Base-by-base conservation (phyloP, 768 basidiomycete genomes). In the Serpula lacrymans region DNA sequence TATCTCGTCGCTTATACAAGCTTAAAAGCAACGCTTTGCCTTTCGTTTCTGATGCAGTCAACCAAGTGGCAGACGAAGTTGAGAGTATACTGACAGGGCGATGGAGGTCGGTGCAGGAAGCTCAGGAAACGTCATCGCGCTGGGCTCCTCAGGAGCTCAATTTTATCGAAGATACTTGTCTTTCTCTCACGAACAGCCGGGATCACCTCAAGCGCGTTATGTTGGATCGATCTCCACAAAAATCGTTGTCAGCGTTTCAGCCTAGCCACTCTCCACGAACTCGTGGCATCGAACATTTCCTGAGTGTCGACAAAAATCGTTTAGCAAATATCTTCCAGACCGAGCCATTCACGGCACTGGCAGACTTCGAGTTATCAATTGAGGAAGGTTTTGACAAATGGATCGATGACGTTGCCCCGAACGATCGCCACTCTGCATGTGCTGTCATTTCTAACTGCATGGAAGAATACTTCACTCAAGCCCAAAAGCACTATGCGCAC, bases 361-460 rank as follows among this genome's bases (percentile, higher is more conserved):
- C 50, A 7, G 72, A 73, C 42, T 59, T 73, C 26, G 71, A 73
- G 46, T 37, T 30, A 9, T 46, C 56, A 12, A 57, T 71, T 34
- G 47, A 55, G 22, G 42, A 52, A 6, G 41, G 42, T 14, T 49
- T 73, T 5, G 59, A 64, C 23, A 34, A 10, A 17, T 73, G 69
- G 69, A 54, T 66, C 9, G 21, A 34, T 9, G 5, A 25, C 2
- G 46, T 59, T n/a, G n/a, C n/a, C 43, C 26, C 33, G 1, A 16
- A 37, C 22, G 11, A 14, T n/a, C 36, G 49, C 16, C 39, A 50
- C 4, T 45, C 37, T 5, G 52, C 49, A 1, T 45, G 50, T n/a
- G 35, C 35, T 20, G 51, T 46, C 2, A 47, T 72, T 22, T 60
- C 50, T 29, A 46, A 50, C 3, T 58, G 55, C 30, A 58, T 57